These are phyloP conservation scores for Kwoniella mangroviensis DNA, from an alignment of 768 basidiomycete species.

Conservation along the genomic window DNA sequence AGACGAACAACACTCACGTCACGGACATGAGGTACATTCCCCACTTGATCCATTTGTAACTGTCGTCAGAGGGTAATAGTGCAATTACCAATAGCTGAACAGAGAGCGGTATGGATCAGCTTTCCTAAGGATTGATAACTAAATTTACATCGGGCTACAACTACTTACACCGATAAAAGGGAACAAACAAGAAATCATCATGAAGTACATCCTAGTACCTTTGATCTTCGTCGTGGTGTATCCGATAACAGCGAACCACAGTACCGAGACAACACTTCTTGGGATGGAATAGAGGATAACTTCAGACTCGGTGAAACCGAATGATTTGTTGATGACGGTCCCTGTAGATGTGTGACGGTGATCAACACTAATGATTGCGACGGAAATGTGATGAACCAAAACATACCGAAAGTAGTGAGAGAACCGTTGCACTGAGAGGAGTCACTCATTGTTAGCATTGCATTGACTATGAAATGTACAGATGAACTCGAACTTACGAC, in stretches of 20 bases:
- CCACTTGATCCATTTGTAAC: constrained; percentile 24
- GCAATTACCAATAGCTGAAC: constrained; percentile 14
- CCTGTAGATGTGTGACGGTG: background rate
- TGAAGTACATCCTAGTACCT: constrained; percentile 14
- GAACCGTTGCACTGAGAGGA: constrained; percentile 4
- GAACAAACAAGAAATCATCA: constrained; percentile 12
- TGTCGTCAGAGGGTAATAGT: constrained; percentile 19
- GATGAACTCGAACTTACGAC: constrained; percentile 1
- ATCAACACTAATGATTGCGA: too few relatives aligned
- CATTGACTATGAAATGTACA: background rate
- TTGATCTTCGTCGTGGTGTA: constrained; percentile 12
- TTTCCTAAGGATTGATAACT: constrained; percentile 11
- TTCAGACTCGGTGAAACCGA: constrained; percentile 24
- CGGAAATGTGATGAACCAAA: background rate
- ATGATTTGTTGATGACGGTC: constrained; percentile 21
- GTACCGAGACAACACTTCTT: constrained; percentile 14
- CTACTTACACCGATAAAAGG: constrained; percentile 11
- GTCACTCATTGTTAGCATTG: background rate
- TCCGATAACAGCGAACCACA: constrained; percentile 19
- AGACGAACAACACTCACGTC: constrained; percentile 15
- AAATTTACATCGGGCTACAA: too few relatives aligned
- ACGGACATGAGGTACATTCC: constrained; percentile 29
- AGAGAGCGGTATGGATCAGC: background rate
- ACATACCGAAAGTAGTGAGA: constrained; percentile 16
- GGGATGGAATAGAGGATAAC: constrained; percentile 32